Evolutionary conservation across 1,284 basidiomycete species (phyloP), one percentile per base, ranked within the genome.

Genomic region (Kalmanozyma brasiliensis): DNA sequence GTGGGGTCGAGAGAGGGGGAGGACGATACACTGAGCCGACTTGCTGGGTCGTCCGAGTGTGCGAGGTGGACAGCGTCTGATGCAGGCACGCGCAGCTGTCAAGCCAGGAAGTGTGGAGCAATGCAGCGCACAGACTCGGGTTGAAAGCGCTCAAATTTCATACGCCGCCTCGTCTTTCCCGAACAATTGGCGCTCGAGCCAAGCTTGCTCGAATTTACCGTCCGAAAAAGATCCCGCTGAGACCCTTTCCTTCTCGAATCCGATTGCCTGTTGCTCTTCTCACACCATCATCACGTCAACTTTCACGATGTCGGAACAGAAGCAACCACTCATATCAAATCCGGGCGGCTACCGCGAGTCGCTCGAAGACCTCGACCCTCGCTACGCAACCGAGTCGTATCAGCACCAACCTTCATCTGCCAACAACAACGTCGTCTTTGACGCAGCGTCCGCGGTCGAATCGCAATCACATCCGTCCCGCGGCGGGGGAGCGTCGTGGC

Each of bases 371-470:
- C 49, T 73, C 32, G 73, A 76, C 19, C 73, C 73, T 11, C 59
- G 73, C 29, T 76, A 76, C 52, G 71, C 73, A 19, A 76, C 73
- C 44, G 73, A 76, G 34, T 70, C 67, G 1, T 76, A 76, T 23
- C 73, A 76, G 30, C 67, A 68, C 26, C 63, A 65, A 48, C 34
- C 48, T 20, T n/a, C 64, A 4, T 37, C 60, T 2, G 13, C 63
- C 24, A 42, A 37, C 44, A 48, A 43, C 55, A 55, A 62, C 23
- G 51, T 71, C 29, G 63, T 71, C 24, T 71, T 71, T 29, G 68
- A 71, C 34, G 62, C 63, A 17, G 58, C 62, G n/a, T 61, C 68
- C 4, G 22, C 57, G 3, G 38, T 66, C 20, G 62, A 71, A 23
- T 61, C 68, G 4, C 68, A 66, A 36, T 34, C 53, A 4, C 61